Percentiles rank a stretch among this genome's conserved stretches.
phyloP scores from a whole-genome alignment of 305 asterid genomes.

The Fraxinus platypoda region DNA sequence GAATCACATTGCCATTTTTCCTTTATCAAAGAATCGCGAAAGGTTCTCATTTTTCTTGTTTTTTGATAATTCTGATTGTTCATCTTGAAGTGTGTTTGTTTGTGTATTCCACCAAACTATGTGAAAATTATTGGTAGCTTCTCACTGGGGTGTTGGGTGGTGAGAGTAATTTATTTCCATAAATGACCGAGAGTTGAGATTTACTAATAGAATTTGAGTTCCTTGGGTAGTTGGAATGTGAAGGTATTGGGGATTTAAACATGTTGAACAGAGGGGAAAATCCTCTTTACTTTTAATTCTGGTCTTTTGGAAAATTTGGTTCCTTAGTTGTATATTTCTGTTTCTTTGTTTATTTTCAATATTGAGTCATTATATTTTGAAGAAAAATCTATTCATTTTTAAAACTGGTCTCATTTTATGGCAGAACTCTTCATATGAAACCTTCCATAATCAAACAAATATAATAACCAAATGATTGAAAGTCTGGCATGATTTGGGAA shows the following conservation, averaged over 20 bases:
- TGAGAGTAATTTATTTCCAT: neutral
- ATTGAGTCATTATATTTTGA: neutral
- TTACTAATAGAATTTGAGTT: neutral
- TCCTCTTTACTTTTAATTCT: neutral
- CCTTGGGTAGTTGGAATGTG: neutral
- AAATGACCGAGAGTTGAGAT: neutral
- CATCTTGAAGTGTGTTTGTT: neutral
- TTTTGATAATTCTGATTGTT: neutral
- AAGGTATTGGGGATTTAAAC: neutral
- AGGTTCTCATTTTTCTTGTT: neutral
- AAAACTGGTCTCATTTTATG: neutral
- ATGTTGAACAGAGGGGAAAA: neutral
- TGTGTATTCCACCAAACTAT: neutral
- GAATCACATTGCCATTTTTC: neutral
- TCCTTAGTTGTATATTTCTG: conserved; percentile 4
- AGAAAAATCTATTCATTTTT: neutral
- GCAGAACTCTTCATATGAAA: neutral
- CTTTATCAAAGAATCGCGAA: conserved; percentile 6
- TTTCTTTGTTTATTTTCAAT: conserved; percentile 1
- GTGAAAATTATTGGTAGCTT: neutral
- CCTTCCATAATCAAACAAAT: neutral
- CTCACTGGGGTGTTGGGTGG: neutral
- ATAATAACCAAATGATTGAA: conserved; percentile 1
- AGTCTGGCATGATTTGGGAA: neutral
- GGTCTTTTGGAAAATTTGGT: neutral